Base-by-base conservation (phyloP, 176 grass and related monocot genomes). In the Areca catechu region DNA sequence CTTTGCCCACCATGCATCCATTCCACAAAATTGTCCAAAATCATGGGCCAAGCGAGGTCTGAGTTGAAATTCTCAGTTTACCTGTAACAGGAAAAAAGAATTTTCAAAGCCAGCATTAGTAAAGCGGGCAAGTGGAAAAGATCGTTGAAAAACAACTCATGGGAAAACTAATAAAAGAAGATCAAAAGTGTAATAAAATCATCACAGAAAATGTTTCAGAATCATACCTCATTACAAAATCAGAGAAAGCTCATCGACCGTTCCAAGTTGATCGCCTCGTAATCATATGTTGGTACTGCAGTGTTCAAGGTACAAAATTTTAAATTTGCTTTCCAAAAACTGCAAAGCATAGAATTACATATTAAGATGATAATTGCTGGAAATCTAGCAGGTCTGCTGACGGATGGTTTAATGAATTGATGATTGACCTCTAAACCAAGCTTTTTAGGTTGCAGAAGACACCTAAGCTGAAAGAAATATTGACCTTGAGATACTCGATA, bases 261-360 rank as follows among this genome's bases (percentile, higher is more conserved):
- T 7, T 98, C 93, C 80, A 98, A 80, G 73, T 92, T 98, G 80
- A 98, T 92, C 73, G 92, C 93, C 93, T 98, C 92, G 85, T 98
- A 98, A 16, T 98, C 93, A n/a, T n/a, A 63, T 60, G 89, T 77
- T 98, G 93, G 58, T 59, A 67, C 93, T 98, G 78, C 61, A 85
- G 24, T 34, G 55, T 48, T 49, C 22, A 12, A 70, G n/a, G 54
- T 24, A 49, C 19, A 30, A 30, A 30, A 6, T 30, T 30, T 30
- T 7, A 30, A 30, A 5, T 30, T 30, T 30, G 28, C 5, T 30
- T 30, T 7, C 5, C 1, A 30, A 30, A 30, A 30, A 30, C 5
- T 30, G 28, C 28, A 30, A 68, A 76, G 62, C 48, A 52, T 51
- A 34, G 71, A 69, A 53, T 62, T 58, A 6, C 25, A 74, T 60